phyloP scores from a whole-genome alignment of 208 protist species.

The Leptomonas pyrrhocoris region DNA sequence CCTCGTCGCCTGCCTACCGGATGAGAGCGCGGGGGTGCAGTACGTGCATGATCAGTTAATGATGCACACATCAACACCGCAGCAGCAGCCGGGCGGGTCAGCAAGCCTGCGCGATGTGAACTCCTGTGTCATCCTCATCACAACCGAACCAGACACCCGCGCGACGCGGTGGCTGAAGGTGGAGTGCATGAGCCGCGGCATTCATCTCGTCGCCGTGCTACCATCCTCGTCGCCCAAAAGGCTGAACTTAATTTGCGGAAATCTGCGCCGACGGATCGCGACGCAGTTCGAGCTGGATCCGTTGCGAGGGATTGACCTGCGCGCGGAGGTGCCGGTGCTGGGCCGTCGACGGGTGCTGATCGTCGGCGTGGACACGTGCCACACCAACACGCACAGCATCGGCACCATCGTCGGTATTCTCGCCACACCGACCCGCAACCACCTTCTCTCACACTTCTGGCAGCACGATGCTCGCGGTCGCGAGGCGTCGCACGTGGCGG shows the following conservation, averaged over 20 bases:
- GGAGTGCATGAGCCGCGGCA: constrained; percentile 82
- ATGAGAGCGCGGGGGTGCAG: constrained; percentile 62
- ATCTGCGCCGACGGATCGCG: constrained; percentile 48
- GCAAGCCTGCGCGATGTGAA: constrained; percentile 53
- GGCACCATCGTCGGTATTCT: constrained; percentile 81
- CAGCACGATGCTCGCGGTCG: constrained; percentile 69
- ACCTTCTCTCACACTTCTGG: constrained; percentile 81
- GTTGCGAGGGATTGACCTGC: constrained; percentile 67
- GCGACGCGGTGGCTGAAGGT: constrained; percentile 75
- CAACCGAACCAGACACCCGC: constrained; percentile 53
- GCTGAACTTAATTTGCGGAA: constrained; percentile 42
- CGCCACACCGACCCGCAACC: constrained; percentile 44
- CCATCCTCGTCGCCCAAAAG: constrained; percentile 39
- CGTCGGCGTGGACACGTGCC: constrained; percentile 86
- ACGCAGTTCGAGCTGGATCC: constrained; percentile 76
- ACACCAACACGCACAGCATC: constrained; percentile 74
- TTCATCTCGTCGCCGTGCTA: constrained; percentile 55
- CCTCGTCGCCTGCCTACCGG: constrained; percentile 39
- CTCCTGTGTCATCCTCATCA: constrained; percentile 66
- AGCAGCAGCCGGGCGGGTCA: not conserved
- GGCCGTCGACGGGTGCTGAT: constrained; percentile 56
- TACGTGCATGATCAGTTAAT: constrained; percentile 62
- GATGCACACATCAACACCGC: not conserved
- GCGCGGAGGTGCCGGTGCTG: constrained; percentile 67
- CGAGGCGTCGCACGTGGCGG: constrained; percentile 58